These are phyloP conservation scores for Debaryomyces robertsiae DNA, from an alignment of 1,139 yeast species.

Conservation along the genomic window DNA sequence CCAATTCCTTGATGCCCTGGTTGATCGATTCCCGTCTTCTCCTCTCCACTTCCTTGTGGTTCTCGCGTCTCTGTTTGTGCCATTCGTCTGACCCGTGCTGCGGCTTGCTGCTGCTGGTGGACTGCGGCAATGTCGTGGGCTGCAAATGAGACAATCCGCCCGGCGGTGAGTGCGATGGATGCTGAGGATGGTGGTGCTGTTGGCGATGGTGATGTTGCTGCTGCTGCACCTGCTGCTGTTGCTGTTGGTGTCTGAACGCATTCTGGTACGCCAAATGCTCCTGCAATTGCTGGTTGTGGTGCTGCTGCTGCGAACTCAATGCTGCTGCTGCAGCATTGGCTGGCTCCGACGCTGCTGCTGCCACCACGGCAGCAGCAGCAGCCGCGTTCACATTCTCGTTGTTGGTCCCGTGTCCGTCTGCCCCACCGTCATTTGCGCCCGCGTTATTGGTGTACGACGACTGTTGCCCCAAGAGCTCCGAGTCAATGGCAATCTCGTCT, in stretches of 20 bases:
- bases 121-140: slow-evolving; percentile 39
- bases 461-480: slow-evolving; percentile 51
- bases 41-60: slow-evolving; percentile 97
- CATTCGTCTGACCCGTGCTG: slow-evolving; percentile 80
- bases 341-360: slow-evolving; percentile 26
- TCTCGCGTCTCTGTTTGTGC: slow-evolving; percentile 82
- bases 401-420: slow-evolving; percentile 16
- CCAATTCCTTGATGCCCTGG: slow-evolving; percentile 82
- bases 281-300: slow-evolving; percentile 28
- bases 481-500: slow-evolving; percentile 47
- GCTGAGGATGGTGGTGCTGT: slow-evolving; percentile 12
- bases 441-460: slow-evolving; percentile 30
- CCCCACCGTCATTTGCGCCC: slow-evolving; percentile 20
- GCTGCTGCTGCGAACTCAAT: slow-evolving; percentile 22
- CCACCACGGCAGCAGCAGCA: slow-evolving; percentile 40
- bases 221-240: slow-evolving; percentile 19
- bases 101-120: slow-evolving; percentile 46
- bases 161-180: slow-evolving; percentile 16
- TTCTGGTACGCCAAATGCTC: slow-evolving; percentile 35
- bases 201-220: slow-evolving; percentile 20
- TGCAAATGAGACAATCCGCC: slow-evolving; percentile 20
- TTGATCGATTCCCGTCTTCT: slow-evolving; percentile 93
- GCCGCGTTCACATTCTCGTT: slow-evolving; percentile 19
- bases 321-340: slow-evolving; percentile 21
- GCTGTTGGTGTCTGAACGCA: slow-evolving; percentile 29